phyloP scores from a whole-genome alignment of 2,329 filamentous ascomycete genomes.

The Clarireedia homoeocarpa region DNA sequence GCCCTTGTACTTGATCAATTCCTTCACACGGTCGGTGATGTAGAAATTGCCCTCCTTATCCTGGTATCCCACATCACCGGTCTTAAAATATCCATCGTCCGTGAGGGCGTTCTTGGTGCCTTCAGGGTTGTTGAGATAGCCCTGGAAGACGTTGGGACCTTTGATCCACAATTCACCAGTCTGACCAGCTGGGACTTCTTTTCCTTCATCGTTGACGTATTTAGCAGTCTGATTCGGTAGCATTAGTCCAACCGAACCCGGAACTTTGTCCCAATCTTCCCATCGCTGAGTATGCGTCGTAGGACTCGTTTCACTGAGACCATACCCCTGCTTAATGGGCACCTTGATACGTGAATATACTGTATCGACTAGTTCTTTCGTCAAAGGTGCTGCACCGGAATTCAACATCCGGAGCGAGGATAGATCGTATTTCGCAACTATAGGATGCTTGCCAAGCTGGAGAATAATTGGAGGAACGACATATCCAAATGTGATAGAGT shows the following conservation, averaged over 20 bases:
- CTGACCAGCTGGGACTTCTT: conserved; percentile 53
- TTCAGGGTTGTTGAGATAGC: conserved; percentile 50
- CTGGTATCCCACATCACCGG: conserved; percentile 74
- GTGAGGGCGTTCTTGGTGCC: conserved; percentile 63
- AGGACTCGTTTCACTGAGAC: conserved; percentile 79
- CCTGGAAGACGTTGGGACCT: conserved; percentile 52
- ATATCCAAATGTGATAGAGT: conserved; percentile 68
- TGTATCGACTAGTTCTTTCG: conserved; percentile 67
- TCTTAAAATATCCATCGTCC: conserved; percentile 67
- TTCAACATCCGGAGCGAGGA: conserved; percentile 75
- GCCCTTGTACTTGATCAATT: conserved; percentile 57
- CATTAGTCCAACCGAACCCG: conserved; percentile 72
- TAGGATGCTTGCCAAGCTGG: conserved; percentile 68
- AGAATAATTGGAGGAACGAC: conserved; percentile 81
- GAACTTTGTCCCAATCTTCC: conserved; percentile 66
- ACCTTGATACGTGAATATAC: conserved; percentile 68
- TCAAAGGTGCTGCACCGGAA: conserved; percentile 79
- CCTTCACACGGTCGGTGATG: conserved; percentile 79
- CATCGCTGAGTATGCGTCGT: conserved; percentile 67
- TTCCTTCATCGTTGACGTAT: conserved; percentile 60
- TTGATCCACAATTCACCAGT: conserved; percentile 67
- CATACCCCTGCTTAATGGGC: conserved; percentile 87
- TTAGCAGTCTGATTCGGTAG: conserved; percentile 74
- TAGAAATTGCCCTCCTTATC: conserved; percentile 73
- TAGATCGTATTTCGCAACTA: conserved; percentile 74